Evolutionary conservation across 495 filamentous ascomycete genomes (phyloP).

Genomic region (Talaromyces stipitatus): DNA sequence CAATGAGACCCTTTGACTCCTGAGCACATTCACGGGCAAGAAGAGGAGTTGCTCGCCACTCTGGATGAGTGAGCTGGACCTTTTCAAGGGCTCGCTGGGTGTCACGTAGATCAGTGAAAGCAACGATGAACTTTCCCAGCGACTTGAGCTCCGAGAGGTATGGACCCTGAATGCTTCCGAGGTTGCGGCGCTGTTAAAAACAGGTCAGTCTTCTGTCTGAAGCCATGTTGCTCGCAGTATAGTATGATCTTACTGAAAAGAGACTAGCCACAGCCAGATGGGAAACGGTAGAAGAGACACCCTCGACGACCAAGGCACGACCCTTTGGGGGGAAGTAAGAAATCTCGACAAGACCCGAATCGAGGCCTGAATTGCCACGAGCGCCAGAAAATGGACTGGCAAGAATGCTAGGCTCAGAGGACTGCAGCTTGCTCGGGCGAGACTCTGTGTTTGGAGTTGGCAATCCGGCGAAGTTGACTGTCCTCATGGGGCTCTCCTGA

Average conservation of each 20-base stretch:
- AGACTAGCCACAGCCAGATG: conserved; percentile 24
- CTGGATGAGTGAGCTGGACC: conserved; percentile 30
- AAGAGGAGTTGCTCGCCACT: conserved; percentile 46
- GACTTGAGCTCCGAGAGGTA: conserved; percentile 21
- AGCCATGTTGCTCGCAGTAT: neutral
- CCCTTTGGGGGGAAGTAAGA: conserved; percentile 16
- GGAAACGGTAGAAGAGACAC: conserved; percentile 18
- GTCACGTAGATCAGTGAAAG: conserved; percentile 51
- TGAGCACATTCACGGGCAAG: conserved; percentile 28
- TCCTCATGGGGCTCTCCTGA: neutral
- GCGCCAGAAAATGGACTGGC: conserved; percentile 1
- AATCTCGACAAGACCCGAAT: neutral
- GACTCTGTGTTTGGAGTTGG: conserved; percentile 3
- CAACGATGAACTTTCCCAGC: conserved; percentile 43
- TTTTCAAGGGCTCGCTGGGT: conserved; percentile 40
- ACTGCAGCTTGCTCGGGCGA: neutral
- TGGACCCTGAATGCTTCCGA: conserved; percentile 23
- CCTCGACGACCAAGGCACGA: conserved; percentile 24
- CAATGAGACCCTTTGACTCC: conserved; percentile 14
- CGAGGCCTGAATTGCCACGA: neutral
- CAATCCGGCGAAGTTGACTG: neutral
- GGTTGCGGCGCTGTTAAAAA: conserved; percentile 24
- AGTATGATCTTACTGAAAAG: conserved; percentile 19
- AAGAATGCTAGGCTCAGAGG: neutral
- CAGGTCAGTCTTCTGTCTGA: conserved; percentile 6